Evolutionary conservation across 805 yeast species (phyloP), one percentile per base, ranked within the genome.

Genomic region (Metschnikowia arizonensis): DNA sequence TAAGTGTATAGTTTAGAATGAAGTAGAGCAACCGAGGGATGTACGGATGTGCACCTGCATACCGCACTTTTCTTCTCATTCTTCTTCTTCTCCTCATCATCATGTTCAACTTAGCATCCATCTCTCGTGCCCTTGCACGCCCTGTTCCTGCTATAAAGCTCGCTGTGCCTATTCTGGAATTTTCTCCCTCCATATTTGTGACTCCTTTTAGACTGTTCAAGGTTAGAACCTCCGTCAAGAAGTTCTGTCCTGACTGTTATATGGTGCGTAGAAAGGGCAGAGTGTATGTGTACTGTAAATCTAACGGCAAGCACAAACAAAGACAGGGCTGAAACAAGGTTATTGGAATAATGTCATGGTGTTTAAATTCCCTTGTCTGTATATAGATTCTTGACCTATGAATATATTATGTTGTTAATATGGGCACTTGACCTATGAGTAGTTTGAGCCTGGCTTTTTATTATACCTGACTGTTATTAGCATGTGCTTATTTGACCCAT

Each of bases 181-280:
- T 50, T 33, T 18, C 47, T n/a, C 29, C 50, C 10, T 48, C 50
- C 30, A 48, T 49, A 8, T 33, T 49, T 18, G 32, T 45, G 37
- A 42, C 47, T 3, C 49, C 57, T 7, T 43, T 50, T 38, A 40
- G 97, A 65, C 83, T 89, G 3, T 89, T 91, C 77, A 91, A 91
- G 65, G 95, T 89, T 37, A 82, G 91, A 65, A 82, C 97, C 4
- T 79, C 98, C 0, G 95, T 93, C 45, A 90, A 90, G 73, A 93
- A 87, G 73, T 85, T 88, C 68, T 93, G 99, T 65, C 76, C 83
- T 31, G 93, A 88, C 63, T 93, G 99, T 65, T 66, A 79, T 70
- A 79, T 88, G 67, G 97, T 93, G 9, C 85, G 95, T 68, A 84
- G 98, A 67, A 93, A 90, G 69, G 99, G 99, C 33, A 77, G 93